These are phyloP conservation scores for Corchorus capsularis DNA, from an alignment of 345 rosid genomes.

Conservation along the genomic window DNA sequence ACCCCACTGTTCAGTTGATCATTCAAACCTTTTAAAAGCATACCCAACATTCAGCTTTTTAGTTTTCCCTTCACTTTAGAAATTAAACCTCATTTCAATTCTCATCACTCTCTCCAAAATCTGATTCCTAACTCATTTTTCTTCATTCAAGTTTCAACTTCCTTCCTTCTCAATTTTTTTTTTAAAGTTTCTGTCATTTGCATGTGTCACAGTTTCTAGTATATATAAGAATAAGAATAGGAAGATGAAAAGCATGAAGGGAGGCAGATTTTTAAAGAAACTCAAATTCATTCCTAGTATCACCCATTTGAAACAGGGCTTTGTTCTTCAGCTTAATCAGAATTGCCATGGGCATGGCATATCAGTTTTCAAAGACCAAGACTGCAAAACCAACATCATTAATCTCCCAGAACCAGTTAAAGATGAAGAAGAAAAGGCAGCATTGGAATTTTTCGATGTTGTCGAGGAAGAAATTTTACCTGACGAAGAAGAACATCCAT, in stretches of 20 bases:
- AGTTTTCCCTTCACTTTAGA: slow-evolving; percentile 24
- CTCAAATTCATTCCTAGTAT: slow-evolving; percentile 50
- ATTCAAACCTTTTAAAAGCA: slow-evolving; percentile 41
- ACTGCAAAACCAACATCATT: slow-evolving; percentile 24
- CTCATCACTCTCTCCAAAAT: slow-evolving; percentile 2
- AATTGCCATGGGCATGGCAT: slow-evolving; percentile 26
- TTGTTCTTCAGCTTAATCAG: slow-evolving; percentile 39
- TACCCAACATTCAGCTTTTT: slow-evolving; percentile 22
- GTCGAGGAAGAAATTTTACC: background rate
- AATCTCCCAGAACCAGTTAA: slow-evolving; percentile 14
- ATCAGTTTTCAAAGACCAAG: slow-evolving; percentile 26
- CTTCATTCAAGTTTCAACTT: background rate
- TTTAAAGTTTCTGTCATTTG: background rate
- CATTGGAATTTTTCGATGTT: slow-evolving; percentile 11
- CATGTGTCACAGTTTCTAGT: slow-evolving; percentile 1
- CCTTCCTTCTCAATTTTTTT: background rate
- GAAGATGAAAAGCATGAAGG: slow-evolving; percentile 67
- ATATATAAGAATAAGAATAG: background rate
- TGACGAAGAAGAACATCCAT: slow-evolving; percentile 27
- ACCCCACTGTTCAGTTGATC: slow-evolving; percentile 36
- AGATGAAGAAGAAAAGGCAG: slow-evolving; percentile 31
- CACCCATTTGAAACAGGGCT: slow-evolving; percentile 46
- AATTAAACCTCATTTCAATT: slow-evolving; percentile 25
- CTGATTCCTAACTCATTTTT: slow-evolving; percentile 20
- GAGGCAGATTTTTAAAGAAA: slow-evolving; percentile 66